Percentiles rank a stretch among this genome's conserved stretches.
These are phyloP conservation scores for Megacollybia platyphylla DNA, from an alignment of 1,284 basidiomycete species.

Conservation along the genomic window DNA sequence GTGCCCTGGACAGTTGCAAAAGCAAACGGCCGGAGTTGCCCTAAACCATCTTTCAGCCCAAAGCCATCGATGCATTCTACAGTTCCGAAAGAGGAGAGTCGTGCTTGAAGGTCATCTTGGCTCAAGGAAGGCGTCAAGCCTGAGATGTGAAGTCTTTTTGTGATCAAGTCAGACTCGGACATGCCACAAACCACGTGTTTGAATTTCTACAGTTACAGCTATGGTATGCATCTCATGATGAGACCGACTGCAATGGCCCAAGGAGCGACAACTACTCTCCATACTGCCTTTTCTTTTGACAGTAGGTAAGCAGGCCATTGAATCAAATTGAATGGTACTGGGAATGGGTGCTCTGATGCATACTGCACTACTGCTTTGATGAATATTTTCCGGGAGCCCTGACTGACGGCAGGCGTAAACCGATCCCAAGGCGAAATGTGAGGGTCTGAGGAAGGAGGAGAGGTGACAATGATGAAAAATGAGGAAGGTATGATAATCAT, in stretches of 20 bases:
- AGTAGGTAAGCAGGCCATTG: slow-evolving; percentile 13
- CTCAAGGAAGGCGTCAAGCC: slow-evolving; percentile 58
- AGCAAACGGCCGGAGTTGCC: slow-evolving; percentile 54
- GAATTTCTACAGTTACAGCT: neutral
- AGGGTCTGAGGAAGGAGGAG: slow-evolving; percentile 7
- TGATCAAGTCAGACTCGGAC: slow-evolving; percentile 13
- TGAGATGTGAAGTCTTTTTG: slow-evolving; percentile 61
- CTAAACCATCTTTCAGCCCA: slow-evolving; percentile 48
- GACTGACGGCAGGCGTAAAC: slow-evolving; percentile 28
- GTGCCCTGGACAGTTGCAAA: slow-evolving; percentile 65
- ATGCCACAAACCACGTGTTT: too few relatives aligned
- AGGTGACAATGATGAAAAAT: slow-evolving; percentile 17
- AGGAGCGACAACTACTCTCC: slow-evolving; percentile 31
- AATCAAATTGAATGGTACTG: slow-evolving; percentile 37
- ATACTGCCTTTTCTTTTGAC: slow-evolving; percentile 19
- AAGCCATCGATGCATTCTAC: slow-evolving; percentile 61
- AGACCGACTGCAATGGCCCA: slow-evolving; percentile 16
- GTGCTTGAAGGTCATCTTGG: slow-evolving; percentile 38
- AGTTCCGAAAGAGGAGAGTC: slow-evolving; percentile 53
- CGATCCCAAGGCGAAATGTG: slow-evolving; percentile 27
- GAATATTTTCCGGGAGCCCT: slow-evolving; percentile 29
- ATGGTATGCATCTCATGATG: slow-evolving; percentile 1
- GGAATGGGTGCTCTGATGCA: slow-evolving; percentile 26
- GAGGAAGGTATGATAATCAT: slow-evolving; percentile 16
- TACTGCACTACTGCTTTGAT: slow-evolving; percentile 25